These are phyloP conservation scores for Selenicereus undatus DNA, from an alignment of 148 eudicot genomes.

Conservation along the genomic window DNA sequence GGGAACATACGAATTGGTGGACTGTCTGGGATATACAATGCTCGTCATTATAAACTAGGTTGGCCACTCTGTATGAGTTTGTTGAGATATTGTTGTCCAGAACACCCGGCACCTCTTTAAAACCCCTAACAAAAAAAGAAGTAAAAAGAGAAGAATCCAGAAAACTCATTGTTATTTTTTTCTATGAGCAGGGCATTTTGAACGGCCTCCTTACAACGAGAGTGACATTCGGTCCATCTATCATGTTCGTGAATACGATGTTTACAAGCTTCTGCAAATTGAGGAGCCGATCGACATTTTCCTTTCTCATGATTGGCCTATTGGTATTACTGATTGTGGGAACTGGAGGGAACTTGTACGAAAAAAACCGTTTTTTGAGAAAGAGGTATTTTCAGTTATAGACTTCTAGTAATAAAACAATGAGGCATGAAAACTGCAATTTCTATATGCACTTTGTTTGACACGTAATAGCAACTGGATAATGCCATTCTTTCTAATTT, in stretches of 20 bases:
- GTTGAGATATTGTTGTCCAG: neutral
- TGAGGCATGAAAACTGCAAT: neutral
- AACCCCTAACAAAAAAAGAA: neutral
- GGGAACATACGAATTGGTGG: constrained; percentile 95
- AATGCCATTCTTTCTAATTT: neutral
- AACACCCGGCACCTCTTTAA: neutral
- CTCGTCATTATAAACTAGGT: constrained; percentile 72
- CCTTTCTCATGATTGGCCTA: constrained; percentile 98
- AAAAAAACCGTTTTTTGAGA: constrained; percentile 54
- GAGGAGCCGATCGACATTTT: constrained; percentile 86
- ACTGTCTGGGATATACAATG: constrained; percentile 89
- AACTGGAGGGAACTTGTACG: constrained; percentile 59
- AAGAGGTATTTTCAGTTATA: constrained; percentile 49
- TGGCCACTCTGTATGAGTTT: constrained; percentile 16
- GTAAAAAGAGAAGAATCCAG: neutral
- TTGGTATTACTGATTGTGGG: constrained; percentile 86
- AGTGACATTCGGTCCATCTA: constrained; percentile 74
- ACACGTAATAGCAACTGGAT: neutral
- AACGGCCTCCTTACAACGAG: constrained; percentile 78
- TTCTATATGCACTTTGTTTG: neutral
- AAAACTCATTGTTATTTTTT: neutral
- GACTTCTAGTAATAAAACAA: neutral
- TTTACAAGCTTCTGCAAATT: constrained; percentile 88
- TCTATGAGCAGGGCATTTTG: constrained; percentile 74
- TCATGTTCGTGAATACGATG: constrained; percentile 95